Conservation (phyloP, 1,284 basidiomycete genomes). For the Laetiporus sulphureus region DNA sequence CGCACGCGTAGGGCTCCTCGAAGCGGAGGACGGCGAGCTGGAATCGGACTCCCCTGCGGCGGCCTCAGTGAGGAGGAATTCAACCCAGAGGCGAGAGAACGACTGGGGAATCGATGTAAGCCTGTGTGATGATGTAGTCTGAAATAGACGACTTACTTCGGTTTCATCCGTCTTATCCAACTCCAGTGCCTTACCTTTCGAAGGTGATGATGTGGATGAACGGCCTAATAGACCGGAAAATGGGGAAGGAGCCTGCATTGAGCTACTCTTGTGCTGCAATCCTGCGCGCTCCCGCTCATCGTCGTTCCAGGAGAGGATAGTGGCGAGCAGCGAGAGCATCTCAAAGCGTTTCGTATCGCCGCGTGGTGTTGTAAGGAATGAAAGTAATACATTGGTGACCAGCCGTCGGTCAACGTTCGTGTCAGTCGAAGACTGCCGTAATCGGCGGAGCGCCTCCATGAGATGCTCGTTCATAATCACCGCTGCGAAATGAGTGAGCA, state of each 20-base stretch:
- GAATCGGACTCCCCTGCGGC: conserved; percentile 42
- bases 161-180: conserved; percentile 72
- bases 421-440: conserved; percentile 81
- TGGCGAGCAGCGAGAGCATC: conserved; percentile 86
- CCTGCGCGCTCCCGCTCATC: conserved; percentile 88
- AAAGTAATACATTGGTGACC: conserved; percentile 92
- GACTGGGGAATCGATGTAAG: conserved; percentile 48
- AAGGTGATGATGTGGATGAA: conserved; percentile 33
- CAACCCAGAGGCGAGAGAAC: conserved; percentile 92
- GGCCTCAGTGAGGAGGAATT: conserved; percentile 90
- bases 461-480: conserved; percentile 97
- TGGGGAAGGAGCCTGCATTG: conserved; percentile 19
- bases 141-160: conserved; percentile 42
- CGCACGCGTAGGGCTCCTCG: conserved; percentile 23
- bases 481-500: conserved; percentile 38
- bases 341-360: conserved; percentile 95
- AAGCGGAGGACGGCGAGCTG: conserved; percentile 25
- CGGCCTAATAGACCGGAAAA: conserved; percentile 48
- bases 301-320: conserved; percentile 89
- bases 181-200: conserved; percentile 42
- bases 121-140: not conserved
- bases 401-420: conserved; percentile 90
- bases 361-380: conserved; percentile 86
- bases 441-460: conserved; percentile 91
- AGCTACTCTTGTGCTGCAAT: conserved; percentile 51